These are phyloP conservation scores for Rutstroemia sp. DNA, from an alignment of 2,329 filamentous ascomycete genomes.

Conservation along the genomic window DNA sequence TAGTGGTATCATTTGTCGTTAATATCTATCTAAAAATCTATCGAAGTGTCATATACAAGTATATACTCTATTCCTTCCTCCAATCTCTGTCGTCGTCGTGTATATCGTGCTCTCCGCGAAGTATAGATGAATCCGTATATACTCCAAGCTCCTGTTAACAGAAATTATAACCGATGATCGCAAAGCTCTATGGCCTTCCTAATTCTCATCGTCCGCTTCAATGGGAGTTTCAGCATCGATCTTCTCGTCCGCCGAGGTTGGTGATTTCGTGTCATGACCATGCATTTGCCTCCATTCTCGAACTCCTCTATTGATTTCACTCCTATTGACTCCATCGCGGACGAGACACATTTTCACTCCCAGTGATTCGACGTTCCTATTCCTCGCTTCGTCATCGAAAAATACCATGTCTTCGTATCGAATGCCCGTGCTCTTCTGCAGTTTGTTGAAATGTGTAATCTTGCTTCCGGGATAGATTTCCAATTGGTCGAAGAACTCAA, in stretches of 20 bases:
- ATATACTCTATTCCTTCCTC: too few relatives aligned
- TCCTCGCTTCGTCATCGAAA: slow-evolving; percentile 87
- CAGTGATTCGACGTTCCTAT: slow-evolving; percentile 70
- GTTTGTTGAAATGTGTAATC: slow-evolving; percentile 71
- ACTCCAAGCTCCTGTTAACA: too few relatives aligned
- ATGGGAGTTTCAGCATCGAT: not conserved
- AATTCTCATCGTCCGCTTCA: not conserved
- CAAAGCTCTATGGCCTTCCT: not conserved
- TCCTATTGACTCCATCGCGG: slow-evolving; percentile 66
- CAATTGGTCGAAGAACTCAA: slow-evolving; percentile 53
- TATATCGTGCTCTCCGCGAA: too few relatives aligned
- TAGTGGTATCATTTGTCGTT: too few relatives aligned
- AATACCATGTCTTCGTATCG: slow-evolving; percentile 83
- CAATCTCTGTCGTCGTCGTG: too few relatives aligned
- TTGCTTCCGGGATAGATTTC: slow-evolving; percentile 75
- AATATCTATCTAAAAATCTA: too few relatives aligned
- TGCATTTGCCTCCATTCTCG: slow-evolving; percentile 67
- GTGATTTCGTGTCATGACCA: slow-evolving; percentile 15
- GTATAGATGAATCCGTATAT: too few relatives aligned
- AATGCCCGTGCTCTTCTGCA: slow-evolving; percentile 65
- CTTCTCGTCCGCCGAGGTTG: not conserved
- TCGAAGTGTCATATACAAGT: too few relatives aligned
- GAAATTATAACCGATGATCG: too few relatives aligned
- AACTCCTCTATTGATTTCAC: slow-evolving; percentile 73
- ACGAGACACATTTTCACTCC: slow-evolving; percentile 68